A percentile compares a stretch with the other conserved stretches of the same genome.
Conservation (phyloP, 2,329 filamentous ascomycete species). For the Cryphonectria nitschkei region DNA sequence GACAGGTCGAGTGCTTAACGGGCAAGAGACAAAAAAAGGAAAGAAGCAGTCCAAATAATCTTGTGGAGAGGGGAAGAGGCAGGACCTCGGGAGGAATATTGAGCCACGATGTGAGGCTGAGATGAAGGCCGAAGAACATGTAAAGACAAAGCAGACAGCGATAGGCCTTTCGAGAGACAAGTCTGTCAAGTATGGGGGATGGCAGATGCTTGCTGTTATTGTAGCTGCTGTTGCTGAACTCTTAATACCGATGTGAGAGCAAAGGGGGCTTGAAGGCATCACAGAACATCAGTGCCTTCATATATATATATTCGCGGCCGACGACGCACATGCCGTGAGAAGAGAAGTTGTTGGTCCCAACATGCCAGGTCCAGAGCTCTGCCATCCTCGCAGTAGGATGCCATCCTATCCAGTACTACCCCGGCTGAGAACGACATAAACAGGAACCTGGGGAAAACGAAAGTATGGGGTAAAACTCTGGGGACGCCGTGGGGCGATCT, state of each 20-base stretch:
- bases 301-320: neutral
- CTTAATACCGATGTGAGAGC: neutral
- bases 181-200: neutral
- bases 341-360: neutral
- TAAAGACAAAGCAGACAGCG: neutral
- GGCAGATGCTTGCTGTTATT: neutral
- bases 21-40: no score
- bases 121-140: neutral
- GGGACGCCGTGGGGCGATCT: neutral
- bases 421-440: neutral
- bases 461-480: neutral
- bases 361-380: neutral
- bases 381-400: neutral
- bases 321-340: neutral
- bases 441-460: neutral
- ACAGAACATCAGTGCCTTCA: neutral
- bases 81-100: no score
- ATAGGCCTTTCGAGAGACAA: neutral
- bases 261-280: neutral
- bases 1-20: neutral
- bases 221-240: neutral
- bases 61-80: no score
- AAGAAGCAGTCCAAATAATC: neutral
- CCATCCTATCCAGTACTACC: neutral
- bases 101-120: no score